Evolutionary conservation across 2,329 filamentous ascomycete species (phyloP).

Genomic region (Penicillium sp.): DNA sequence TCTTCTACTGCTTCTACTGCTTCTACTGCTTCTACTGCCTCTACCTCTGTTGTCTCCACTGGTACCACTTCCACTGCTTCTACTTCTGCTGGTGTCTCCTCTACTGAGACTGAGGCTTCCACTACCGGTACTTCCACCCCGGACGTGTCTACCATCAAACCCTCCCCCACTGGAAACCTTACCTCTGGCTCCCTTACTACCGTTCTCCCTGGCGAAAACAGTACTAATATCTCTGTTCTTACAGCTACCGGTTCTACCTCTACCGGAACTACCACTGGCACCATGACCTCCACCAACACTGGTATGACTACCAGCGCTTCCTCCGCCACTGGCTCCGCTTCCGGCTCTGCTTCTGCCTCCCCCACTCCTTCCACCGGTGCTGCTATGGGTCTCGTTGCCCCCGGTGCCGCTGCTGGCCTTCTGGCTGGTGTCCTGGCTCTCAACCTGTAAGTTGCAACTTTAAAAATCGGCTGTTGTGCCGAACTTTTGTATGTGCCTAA

Average conservation of each 20-base stretch:
- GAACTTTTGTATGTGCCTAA: not conserved
- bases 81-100: slow-evolving; percentile 5
- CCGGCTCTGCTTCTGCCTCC: slow-evolving; percentile 3
- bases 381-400: slow-evolving; percentile 15
- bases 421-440: slow-evolving; percentile 23
- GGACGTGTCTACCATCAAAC: not conserved
- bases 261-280: slow-evolving; percentile 9
- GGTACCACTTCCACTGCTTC: slow-evolving; percentile 9
- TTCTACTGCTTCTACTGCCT: slow-evolving; percentile 5
- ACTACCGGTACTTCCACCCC: slow-evolving; percentile 11
- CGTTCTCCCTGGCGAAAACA: not conserved
- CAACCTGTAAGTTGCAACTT: slow-evolving; percentile 9
- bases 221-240: slow-evolving; percentile 5
- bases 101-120: slow-evolving; percentile 8
- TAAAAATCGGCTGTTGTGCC: not conserved
- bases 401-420: slow-evolving; percentile 19
- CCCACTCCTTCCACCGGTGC: slow-evolving; percentile 11
- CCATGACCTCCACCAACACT: slow-evolving; percentile 4
- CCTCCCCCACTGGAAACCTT: not conserved
- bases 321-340: slow-evolving; percentile 1
- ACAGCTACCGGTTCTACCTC: slow-evolving; percentile 9
- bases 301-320: slow-evolving; percentile 11
- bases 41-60: slow-evolving; percentile 11
- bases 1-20: slow-evolving; percentile 7
- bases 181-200: not conserved